phyloP scores from a whole-genome alignment of 2,329 filamentous ascomycete species.

The Penicillium hordei region DNA sequence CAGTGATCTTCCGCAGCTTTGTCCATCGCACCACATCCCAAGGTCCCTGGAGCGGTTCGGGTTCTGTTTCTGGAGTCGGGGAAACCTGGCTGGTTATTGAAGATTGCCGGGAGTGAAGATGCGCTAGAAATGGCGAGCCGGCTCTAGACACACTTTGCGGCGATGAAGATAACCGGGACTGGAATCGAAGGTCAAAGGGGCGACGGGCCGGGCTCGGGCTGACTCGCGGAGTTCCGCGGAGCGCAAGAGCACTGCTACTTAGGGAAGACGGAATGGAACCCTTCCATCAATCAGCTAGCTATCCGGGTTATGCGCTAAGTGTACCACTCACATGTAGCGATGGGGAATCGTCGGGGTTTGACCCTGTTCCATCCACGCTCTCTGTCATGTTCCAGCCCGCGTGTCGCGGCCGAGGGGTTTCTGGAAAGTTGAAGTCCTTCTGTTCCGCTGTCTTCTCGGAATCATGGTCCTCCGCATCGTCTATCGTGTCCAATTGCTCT shows the following conservation, averaged over 20 bases:
- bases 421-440: slow-evolving; percentile 19
- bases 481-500: slow-evolving; percentile 29
- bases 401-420: slow-evolving; percentile 27
- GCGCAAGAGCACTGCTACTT: slow-evolving; percentile 71
- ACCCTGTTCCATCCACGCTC: slow-evolving; percentile 67
- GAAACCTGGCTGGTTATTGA: slow-evolving; percentile 72
- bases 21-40: slow-evolving; percentile 99
- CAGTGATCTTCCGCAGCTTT: slow-evolving; percentile 82
- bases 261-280: slow-evolving; percentile 60
- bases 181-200: slow-evolving; percentile 92
- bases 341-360: slow-evolving; percentile 78
- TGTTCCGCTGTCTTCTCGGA: slow-evolving; percentile 21
- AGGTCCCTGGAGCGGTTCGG: slow-evolving; percentile 72
- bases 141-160: slow-evolving; percentile 63
- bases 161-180: slow-evolving; percentile 74
- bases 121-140: slow-evolving; percentile 73
- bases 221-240: slow-evolving; percentile 65
- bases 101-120: slow-evolving; percentile 74
- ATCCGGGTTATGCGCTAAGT: slow-evolving; percentile 56
- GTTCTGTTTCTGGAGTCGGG: slow-evolving; percentile 60
- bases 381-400: slow-evolving; percentile 22
- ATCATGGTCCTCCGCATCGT: slow-evolving; percentile 26
- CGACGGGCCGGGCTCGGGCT: slow-evolving; percentile 81
- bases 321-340: slow-evolving; percentile 68
- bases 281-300: slow-evolving; percentile 43